These are phyloP conservation scores for Candida freyschussii DNA, from an alignment of 1,139 yeast genomes.

Conservation along the genomic window DNA sequence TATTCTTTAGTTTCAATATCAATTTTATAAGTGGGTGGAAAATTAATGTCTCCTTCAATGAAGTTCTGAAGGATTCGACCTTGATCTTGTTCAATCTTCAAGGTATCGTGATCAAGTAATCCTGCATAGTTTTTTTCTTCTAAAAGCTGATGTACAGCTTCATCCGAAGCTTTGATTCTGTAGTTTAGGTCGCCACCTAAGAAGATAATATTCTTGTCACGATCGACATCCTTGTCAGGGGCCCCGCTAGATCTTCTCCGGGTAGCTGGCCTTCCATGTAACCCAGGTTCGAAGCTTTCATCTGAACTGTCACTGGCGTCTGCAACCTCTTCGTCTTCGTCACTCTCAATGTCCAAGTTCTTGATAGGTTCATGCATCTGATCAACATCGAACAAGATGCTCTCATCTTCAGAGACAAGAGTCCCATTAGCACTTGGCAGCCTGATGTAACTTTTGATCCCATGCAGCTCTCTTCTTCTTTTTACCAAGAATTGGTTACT, in stretches of 20 bases:
- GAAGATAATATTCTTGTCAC: conserved; percentile 35
- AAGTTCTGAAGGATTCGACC: conserved; percentile 58
- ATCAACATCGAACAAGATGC: conserved; percentile 21
- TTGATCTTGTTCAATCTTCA: conserved; percentile 46
- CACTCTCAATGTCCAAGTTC: conserved; percentile 27
- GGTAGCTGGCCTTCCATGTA: too few species aligned
- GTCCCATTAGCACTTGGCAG: conserved; percentile 20
- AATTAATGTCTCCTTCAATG: conserved; percentile 57
- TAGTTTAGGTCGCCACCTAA: conserved; percentile 77
- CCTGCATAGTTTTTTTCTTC: conserved; percentile 40
- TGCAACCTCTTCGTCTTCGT: conserved; percentile 20
- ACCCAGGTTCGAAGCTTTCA: too few species aligned
- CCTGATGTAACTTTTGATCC: conserved; percentile 28
- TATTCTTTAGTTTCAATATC: conserved; percentile 37
- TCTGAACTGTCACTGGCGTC: too few species aligned
- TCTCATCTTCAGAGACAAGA: conserved; percentile 17
- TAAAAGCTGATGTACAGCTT: conserved; percentile 37
- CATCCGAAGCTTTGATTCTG: conserved; percentile 46
- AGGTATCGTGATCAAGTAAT: conserved; percentile 52
- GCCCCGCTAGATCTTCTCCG: background rate
- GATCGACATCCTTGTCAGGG: conserved; percentile 7
- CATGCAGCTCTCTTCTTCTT: conserved; percentile 40
- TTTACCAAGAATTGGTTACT: conserved; percentile 40
- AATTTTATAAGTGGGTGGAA: conserved; percentile 71
- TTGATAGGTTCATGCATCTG: conserved; percentile 21